Conservation (phyloP, 2,329 filamentous ascomycete genomes). For the Simplicillium sp. region DNA sequence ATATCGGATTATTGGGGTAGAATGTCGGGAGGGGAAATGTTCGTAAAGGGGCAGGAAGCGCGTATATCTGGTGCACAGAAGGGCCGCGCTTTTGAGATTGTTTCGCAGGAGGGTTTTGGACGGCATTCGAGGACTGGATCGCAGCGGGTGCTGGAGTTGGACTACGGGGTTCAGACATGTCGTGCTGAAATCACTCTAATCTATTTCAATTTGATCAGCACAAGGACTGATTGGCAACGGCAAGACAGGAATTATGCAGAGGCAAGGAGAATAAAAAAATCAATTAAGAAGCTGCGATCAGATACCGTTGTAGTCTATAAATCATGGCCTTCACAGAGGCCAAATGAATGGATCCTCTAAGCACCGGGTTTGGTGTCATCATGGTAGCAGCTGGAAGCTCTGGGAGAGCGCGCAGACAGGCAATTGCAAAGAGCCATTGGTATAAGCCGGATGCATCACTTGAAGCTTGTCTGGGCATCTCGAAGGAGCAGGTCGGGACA, state of each 20-base stretch:
- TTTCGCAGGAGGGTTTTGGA: constrained; percentile 8
- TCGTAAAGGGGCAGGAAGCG: constrained; percentile 68
- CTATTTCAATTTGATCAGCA: constrained; percentile 17
- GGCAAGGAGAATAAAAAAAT: constrained; percentile 1
- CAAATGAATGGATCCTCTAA: constrained; percentile 50
- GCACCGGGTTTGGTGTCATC: constrained; percentile 53
- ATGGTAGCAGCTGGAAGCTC: constrained; percentile 24
- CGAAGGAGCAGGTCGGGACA: background rate
- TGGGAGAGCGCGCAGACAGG: constrained; percentile 8
- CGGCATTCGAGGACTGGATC: constrained; percentile 11
- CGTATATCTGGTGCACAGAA: constrained; percentile 64
- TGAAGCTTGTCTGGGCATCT: background rate
- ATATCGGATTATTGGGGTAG: constrained; percentile 87
- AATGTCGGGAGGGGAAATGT: constrained; percentile 79
- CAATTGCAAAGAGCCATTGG: constrained; percentile 10
- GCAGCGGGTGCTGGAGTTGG: constrained; percentile 12
- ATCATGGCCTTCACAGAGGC: constrained; percentile 53
- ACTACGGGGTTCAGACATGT: constrained; percentile 32
- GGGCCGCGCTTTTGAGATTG: constrained; percentile 22
- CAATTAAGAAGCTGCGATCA: constrained; percentile 40
- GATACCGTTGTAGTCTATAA: constrained; percentile 98
- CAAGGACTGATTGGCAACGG: constrained; percentile 7
- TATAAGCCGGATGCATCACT: constrained; percentile 3
- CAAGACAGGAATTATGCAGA: background rate
- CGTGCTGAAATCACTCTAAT: constrained; percentile 35